These are phyloP conservation scores for Rhododendron vialii DNA, from an alignment of 148 eudicot genomes.

Conservation along the genomic window DNA sequence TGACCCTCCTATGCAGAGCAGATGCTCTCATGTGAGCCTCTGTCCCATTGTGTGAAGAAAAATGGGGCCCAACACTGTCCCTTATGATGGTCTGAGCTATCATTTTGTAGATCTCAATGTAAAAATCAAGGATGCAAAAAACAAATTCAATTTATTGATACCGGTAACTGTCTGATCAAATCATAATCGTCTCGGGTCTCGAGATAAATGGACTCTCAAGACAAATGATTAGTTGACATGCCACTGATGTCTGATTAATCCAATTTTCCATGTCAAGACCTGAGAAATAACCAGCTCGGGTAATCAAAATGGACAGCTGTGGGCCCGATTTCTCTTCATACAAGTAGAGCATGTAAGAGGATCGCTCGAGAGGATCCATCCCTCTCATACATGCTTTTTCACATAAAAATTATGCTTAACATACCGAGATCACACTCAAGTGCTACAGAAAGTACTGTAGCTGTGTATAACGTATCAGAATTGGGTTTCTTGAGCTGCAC, in stretches of 20 bases:
- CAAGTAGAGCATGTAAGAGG: neutral
- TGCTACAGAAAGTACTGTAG: neutral
- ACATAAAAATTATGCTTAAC: neutral
- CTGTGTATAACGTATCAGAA: neutral
- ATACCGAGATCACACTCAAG: slow-evolving; percentile 3
- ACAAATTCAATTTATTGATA: neutral
- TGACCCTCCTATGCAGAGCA: neutral
- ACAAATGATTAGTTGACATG: neutral
- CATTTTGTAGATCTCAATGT: neutral
- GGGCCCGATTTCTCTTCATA: neutral
- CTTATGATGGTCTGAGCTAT: neutral
- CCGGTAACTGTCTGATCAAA: neutral
- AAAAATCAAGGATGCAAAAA: neutral
- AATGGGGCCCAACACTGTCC: neutral
- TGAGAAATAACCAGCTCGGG: neutral
- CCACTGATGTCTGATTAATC: neutral
- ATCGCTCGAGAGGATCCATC: neutral
- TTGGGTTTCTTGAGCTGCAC: slow-evolving; percentile 2
- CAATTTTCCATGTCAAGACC: neutral
- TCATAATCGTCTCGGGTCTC: neutral
- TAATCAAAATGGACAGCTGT: neutral
- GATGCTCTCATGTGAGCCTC: neutral
- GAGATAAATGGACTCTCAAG: neutral
- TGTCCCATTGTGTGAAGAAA: neutral
- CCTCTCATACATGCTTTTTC: neutral